Percentiles rank a stretch among this genome's conserved stretches.
These are phyloP conservation scores for Stagonosporopsis cucurbitacearum DNA, from an alignment of 2,329 filamentous ascomycete species.

Conservation along the genomic window DNA sequence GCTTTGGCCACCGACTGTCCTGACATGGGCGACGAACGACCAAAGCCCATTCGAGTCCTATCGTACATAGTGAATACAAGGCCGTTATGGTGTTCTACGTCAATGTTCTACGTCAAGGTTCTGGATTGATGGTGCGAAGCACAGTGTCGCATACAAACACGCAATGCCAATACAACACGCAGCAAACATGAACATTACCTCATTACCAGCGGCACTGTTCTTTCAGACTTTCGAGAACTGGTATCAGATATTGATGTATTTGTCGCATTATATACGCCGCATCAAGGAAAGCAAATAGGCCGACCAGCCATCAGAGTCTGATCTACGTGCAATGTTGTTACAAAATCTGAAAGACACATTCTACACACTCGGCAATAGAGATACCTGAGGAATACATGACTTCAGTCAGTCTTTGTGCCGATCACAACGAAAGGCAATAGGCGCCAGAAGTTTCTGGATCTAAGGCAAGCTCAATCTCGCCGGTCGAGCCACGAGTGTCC, in stretches of 20 bases:
- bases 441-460: neutral
- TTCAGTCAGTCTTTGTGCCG: neutral
- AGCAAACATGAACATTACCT: neutral
- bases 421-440: neutral
- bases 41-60: neutral
- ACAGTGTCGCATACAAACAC: neutral
- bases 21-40: neutral
- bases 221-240: neutral
- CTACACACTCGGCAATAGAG: neutral
- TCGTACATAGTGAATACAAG: no score
- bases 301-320: no score
- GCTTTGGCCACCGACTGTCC: constrained; percentile 8
- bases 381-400: no score
- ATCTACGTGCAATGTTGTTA: no score
- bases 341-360: neutral
- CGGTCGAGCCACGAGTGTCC: neutral
- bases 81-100: no score
- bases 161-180: constrained; percentile 2
- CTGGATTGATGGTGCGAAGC: neutral
- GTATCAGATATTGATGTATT: no score
- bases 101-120: no score
- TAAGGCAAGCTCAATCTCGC: neutral
- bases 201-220: neutral
- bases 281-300: no score
- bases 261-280: no score